phyloP scores from a whole-genome alignment of 306 rosid genomes.

The Hylodesmum podocarpum region DNA sequence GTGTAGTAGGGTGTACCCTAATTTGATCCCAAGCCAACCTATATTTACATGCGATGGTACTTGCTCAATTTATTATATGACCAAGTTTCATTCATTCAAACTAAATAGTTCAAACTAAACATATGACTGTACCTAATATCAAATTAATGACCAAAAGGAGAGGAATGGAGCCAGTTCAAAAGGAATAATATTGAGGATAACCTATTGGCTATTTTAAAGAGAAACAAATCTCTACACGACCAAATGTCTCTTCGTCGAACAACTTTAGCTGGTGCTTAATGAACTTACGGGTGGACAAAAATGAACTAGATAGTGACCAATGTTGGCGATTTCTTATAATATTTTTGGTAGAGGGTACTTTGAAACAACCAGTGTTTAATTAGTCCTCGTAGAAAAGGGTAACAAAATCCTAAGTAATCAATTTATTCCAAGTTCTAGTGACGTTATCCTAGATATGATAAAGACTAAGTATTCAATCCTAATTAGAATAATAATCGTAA shows the following conservation, averaged over 20 bases:
- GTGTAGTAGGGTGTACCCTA: constrained; percentile 16
- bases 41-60: background rate
- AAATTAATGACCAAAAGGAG: constrained; percentile 19
- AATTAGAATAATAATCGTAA: constrained; percentile 1
- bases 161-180: constrained; percentile 52
- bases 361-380: background rate
- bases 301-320: background rate
- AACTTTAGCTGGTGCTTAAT: constrained; percentile 47
- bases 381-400: background rate
- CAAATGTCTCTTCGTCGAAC: constrained; percentile 51
- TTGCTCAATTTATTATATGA: constrained; percentile 11
- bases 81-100: constrained; percentile 28
- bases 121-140: constrained; percentile 22
- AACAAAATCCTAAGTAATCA: constrained; percentile 16
- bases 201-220: constrained; percentile 33
- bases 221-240: constrained; percentile 46
- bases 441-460: constrained; percentile 19
- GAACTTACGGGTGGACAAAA: constrained; percentile 38
- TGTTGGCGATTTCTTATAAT: background rate
- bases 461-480: constrained; percentile 4
- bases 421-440: constrained; percentile 24
- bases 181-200: constrained; percentile 52
- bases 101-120: constrained; percentile 32
- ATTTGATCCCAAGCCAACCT: constrained; percentile 20
- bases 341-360: constrained; percentile 5